A percentile compares a stretch with the other conserved stretches of the same genome.
Evolutionary conservation across 2,329 filamentous ascomycete species (phyloP).

Genomic region (Paramyrothecium roridum): DNA sequence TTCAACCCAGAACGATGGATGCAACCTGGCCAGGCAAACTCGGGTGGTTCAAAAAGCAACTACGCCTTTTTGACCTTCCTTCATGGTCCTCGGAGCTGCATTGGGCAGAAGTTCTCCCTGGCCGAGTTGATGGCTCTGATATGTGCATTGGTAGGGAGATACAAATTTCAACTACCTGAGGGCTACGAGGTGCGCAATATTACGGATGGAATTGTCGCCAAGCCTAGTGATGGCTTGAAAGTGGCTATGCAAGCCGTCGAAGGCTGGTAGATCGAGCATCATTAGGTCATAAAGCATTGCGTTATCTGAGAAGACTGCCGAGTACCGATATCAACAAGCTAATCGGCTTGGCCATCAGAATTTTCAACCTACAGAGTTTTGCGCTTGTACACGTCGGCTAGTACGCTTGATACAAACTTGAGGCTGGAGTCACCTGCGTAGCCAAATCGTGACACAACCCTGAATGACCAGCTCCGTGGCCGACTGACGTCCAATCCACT

Average conservation of each 20-base stretch:
- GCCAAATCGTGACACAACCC: too few relatives aligned
- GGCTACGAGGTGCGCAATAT: conserved; percentile 13
- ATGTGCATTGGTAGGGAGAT: conserved; percentile 11
- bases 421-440: too few relatives aligned
- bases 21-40: conserved; percentile 28
- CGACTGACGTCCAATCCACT: too few relatives aligned
- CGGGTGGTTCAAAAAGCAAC: conserved; percentile 65
- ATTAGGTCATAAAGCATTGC: too few relatives aligned
- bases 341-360: too few relatives aligned
- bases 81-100: conserved; percentile 42
- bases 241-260: conserved; percentile 5
- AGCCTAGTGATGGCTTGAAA: conserved; percentile 8
- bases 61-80: conserved; percentile 75
- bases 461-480: too few relatives aligned
- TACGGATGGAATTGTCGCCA: conserved; percentile 15
- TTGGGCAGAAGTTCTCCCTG: conserved; percentile 17
- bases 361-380: too few relatives aligned
- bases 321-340: too few relatives aligned
- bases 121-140: conserved; percentile 16
- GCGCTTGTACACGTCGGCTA: too few relatives aligned
- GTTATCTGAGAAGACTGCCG: too few relatives aligned
- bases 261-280: conserved; percentile 12
- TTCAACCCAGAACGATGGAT: conserved; percentile 36
- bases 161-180: conserved; percentile 11
- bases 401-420: too few relatives aligned